Base-by-base conservation (phyloP, 2,329 filamentous ascomycete species). In the Dactylellina parvicollis region DNA sequence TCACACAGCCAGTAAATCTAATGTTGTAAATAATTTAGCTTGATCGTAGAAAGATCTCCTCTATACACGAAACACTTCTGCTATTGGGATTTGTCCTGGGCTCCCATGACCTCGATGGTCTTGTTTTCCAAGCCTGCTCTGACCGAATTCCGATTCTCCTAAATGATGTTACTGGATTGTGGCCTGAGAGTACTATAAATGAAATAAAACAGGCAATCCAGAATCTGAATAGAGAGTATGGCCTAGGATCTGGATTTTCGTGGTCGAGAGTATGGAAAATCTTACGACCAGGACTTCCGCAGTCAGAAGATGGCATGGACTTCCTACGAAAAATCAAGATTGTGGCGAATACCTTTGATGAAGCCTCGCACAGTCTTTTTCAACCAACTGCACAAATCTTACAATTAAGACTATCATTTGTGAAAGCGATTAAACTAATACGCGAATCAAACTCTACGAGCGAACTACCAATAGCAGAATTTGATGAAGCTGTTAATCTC, bases 121-220 rank as follows among this genome's bases (percentile, higher is more conserved):
- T 73, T 2, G 26, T 52, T 26, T 73, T 73, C 22, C 69, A 73
- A n/a, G 69, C 69, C n/a, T 73, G 46, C 47, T 65, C 60, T 44
- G 60, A 73, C n/a, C 61, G 32, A 56, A 61, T 73, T 24, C 20
- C 28, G 4, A 32, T 8, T 7, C 56, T 73, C 12, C 47, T 73
- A 2, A 66, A 40, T n/a, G 14, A 46, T 1, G 42, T 60, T 8
- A 14, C 52, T 14, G 38, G 47, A 1, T 16, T 61, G 2, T 73
- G 69, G 69, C 20, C 69, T 3, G 47, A 55, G 4, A 16, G 12
- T 28, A 66, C 47, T 10, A 50, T 73, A 20, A 36, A 55, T 18
- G 26, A 66, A 26, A 66, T 47, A 7, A 64, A 49, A 44, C 8
- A 34, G 10, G 54, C 60, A 20, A 52, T 66, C 7, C 60, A 60